Evolutionary conservation across 257 asterid species (phyloP).

Genomic region (Perilla frutescens): DNA sequence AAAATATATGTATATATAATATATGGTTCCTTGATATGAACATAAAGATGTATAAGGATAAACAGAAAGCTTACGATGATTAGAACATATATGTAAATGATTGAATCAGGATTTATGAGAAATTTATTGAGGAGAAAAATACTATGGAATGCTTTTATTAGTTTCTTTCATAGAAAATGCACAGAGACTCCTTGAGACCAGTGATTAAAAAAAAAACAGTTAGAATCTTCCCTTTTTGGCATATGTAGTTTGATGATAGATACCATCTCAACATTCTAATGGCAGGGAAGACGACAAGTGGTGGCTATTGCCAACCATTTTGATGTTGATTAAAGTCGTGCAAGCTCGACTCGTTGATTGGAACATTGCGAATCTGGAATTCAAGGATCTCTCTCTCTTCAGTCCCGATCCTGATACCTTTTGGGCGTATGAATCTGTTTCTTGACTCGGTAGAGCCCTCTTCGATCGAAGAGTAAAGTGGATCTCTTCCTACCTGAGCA

Average conservation of each 20-base stretch:
- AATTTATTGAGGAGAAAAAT: too few relatives aligned
- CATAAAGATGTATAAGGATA: neutral
- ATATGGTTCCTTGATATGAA: neutral
- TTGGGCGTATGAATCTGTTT: conserved; percentile 84
- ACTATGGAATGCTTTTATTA: neutral
- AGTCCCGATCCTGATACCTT: conserved; percentile 91
- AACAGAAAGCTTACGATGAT: neutral
- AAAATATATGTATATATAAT: neutral
- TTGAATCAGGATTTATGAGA: too few relatives aligned
- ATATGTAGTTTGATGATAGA: neutral
- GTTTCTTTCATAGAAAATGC: neutral
- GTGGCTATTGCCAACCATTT: conserved; percentile 90
- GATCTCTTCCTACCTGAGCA: conserved; percentile 25
- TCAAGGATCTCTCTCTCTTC: conserved; percentile 82
- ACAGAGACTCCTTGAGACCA: neutral
- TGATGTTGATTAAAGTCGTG: conserved; percentile 68
- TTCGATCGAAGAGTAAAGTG: neutral
- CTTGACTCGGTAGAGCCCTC: conserved; percentile 43
- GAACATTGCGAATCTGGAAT: conserved; percentile 90
- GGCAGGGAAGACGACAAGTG: conserved; percentile 87
- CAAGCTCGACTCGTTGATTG: conserved; percentile 94
- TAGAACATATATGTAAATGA: too few relatives aligned
- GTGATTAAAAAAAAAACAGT: neutral
- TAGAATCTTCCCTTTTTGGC: neutral
- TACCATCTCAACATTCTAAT: conserved; percentile 26